These are phyloP conservation scores for Colletotrichum euphorbiae DNA, from an alignment of 2,329 filamentous ascomycete species.

Conservation along the genomic window DNA sequence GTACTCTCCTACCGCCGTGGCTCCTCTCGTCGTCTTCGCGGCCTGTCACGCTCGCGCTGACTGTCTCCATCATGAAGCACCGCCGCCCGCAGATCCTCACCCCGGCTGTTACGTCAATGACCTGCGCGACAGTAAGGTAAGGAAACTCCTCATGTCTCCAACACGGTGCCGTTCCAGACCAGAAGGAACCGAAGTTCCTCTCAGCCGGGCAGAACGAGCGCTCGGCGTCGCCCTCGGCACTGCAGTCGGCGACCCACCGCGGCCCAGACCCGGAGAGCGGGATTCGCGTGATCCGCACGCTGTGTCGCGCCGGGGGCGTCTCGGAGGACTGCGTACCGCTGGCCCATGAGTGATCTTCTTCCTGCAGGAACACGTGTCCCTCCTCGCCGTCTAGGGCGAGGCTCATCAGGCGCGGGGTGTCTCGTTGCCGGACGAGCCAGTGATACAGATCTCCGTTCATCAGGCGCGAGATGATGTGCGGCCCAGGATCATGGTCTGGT, in stretches of 20 bases:
- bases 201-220: conserved; percentile 54
- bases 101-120: conserved; percentile 57
- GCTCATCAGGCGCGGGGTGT: conserved; percentile 60
- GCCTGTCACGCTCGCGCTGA: conserved; percentile 53
- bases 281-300: conserved; percentile 63
- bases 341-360: conserved; percentile 66
- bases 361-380: conserved; percentile 64
- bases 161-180: conserved; percentile 56
- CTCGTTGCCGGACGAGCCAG: conserved; percentile 64
- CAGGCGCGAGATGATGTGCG: conserved; percentile 58
- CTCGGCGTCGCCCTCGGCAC: conserved; percentile 53
- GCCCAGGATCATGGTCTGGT: conserved; percentile 39
- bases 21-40: neutral
- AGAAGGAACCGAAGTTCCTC: neutral
- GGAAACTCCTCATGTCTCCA: conserved; percentile 68
- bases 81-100: conserved; percentile 58
- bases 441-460: conserved; percentile 63
- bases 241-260: conserved; percentile 60
- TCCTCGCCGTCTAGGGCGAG: conserved; percentile 59
- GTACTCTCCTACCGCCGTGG: too few relatives aligned
- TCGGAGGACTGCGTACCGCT: conserved; percentile 57
- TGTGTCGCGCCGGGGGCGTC: conserved; percentile 56
- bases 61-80: conserved; percentile 60
- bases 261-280: conserved; percentile 64
- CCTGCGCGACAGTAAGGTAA: conserved; percentile 60